These are phyloP conservation scores for Effrenium voratum DNA, from an alignment of 73 alveolate genomes.

Conservation along the genomic window DNA sequence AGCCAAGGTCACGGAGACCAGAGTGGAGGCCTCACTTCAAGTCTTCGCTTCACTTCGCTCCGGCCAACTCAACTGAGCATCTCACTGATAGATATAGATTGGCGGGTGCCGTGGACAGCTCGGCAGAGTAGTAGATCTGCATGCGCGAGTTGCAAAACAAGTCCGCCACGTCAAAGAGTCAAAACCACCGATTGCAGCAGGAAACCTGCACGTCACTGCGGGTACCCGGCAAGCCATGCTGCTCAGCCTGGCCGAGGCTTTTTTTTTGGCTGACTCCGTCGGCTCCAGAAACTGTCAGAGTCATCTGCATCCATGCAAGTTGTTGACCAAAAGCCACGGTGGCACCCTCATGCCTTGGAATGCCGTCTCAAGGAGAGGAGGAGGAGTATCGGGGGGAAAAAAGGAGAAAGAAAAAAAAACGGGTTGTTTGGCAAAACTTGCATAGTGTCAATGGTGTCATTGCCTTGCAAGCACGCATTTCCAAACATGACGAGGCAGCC, in stretches of 20 bases:
- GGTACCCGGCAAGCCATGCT: slow-evolving; percentile 74
- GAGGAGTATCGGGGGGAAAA: too few species aligned
- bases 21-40: slow-evolving; percentile 65
- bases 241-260: slow-evolving; percentile 73
- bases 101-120: slow-evolving; percentile 72
- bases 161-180: neutral
- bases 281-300: neutral
- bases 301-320: too few species aligned
- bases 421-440: neutral
- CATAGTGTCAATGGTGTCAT: neutral
- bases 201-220: slow-evolving; percentile 54
- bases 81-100: slow-evolving; percentile 27
- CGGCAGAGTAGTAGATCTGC: slow-evolving; percentile 88
- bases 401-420: too few species aligned
- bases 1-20: slow-evolving; percentile 73
- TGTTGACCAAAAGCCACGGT: too few species aligned
- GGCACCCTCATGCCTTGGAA: too few species aligned
- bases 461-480: neutral
- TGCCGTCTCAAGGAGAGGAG: too few species aligned
- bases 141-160: neutral
- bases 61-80: neutral
- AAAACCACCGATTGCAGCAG: neutral
- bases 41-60: neutral
- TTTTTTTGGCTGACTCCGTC: neutral
- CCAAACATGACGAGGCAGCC: slow-evolving; percentile 19